These are phyloP conservation scores for Gossypium anomalum DNA, from an alignment of 345 rosid genomes.

Conservation along the genomic window DNA sequence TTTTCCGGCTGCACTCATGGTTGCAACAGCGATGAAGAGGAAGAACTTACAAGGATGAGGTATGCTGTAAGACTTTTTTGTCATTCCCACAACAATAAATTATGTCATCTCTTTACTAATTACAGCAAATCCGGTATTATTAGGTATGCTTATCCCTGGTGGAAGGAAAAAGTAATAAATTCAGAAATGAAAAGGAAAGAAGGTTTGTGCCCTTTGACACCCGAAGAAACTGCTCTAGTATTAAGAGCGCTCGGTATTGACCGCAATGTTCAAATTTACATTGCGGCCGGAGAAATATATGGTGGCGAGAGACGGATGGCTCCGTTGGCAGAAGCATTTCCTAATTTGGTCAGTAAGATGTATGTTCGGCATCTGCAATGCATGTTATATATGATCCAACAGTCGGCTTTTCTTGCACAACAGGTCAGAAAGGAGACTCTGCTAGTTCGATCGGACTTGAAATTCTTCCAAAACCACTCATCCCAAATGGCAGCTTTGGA, in stretches of 20 bases:
- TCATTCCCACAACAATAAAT: background rate
- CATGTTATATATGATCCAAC: background rate
- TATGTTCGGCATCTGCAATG: background rate
- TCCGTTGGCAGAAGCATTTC: constrained; percentile 55
- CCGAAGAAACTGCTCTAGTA: constrained; percentile 87
- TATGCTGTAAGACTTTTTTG: constrained; percentile 36
- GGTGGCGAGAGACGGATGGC: constrained; percentile 80
- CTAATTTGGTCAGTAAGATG: constrained; percentile 62
- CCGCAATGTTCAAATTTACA: constrained; percentile 72
- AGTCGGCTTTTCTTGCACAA: constrained; percentile 9
- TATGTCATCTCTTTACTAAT: constrained; percentile 11
- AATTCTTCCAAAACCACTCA: constrained; percentile 72
- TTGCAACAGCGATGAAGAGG: constrained; percentile 72
- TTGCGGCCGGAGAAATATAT: constrained; percentile 95
- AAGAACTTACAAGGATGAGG: constrained; percentile 86
- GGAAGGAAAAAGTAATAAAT: constrained; percentile 46
- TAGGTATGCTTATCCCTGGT: constrained; percentile 9
- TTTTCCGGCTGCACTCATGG: constrained; percentile 96
- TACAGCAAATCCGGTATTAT: constrained; percentile 1
- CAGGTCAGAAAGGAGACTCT: constrained; percentile 90
- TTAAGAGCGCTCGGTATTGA: constrained; percentile 71
- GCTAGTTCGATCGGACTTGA: constrained; percentile 57
- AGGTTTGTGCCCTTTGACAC: constrained; percentile 94
- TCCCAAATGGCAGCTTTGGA: constrained; percentile 96
- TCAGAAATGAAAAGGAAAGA: constrained; percentile 80